Base-by-base conservation (phyloP, 805 yeast genomes). In the Priceomyces melissophilus region DNA sequence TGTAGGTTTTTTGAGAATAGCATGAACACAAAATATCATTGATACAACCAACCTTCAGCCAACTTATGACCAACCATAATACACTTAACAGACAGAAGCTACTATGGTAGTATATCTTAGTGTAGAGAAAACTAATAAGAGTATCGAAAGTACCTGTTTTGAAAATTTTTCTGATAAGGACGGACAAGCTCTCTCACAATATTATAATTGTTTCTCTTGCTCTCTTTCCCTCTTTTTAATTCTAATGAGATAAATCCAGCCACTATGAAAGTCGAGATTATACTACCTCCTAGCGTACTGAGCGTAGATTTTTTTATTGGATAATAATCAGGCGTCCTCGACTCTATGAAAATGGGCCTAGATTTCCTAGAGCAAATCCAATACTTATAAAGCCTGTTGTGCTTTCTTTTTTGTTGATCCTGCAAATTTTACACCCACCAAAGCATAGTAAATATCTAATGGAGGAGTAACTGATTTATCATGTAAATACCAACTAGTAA, bases 401-500 rank as follows among this genome's bases (percentile, higher is more conserved):
- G 13, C 47, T 38, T n/a, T n/a, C n/a, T n/a, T n/a, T n/a, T n/a
- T n/a, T n/a, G n/a, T n/a, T 31, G 45, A 44, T 2, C 52, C 50
- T 10, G 52, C 47, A 28, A 47, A 40, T 20, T 47, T 48, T n/a
- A n/a, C n/a, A n/a, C n/a, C n/a, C n/a, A n/a, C 45, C 52, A 50
- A 48, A 4, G 41, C 25, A 31, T 45, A 45, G 33, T 39, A 35
- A 41, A 46, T 37, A 23, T 49, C 50, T 23, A 44, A 44, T 13
- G 50, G 50, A 17, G 49, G 42, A 14, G 49, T 45, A 14, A 45
- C 42, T 7, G 44, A 30, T 44, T 46, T 9, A 44, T 44, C 39
- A 46, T 53, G 8, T 58, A 49, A 40, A 55, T 51, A 33, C 62
- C 63, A 42, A 56, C 47, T 34, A 61, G 42, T 32, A 54, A 40